A percentile compares a stretch with the other conserved stretches of the same genome.
These are phyloP conservation scores for Aspergillus kassunensis DNA, from an alignment of 495 filamentous ascomycete genomes.

Conservation along the genomic window DNA sequence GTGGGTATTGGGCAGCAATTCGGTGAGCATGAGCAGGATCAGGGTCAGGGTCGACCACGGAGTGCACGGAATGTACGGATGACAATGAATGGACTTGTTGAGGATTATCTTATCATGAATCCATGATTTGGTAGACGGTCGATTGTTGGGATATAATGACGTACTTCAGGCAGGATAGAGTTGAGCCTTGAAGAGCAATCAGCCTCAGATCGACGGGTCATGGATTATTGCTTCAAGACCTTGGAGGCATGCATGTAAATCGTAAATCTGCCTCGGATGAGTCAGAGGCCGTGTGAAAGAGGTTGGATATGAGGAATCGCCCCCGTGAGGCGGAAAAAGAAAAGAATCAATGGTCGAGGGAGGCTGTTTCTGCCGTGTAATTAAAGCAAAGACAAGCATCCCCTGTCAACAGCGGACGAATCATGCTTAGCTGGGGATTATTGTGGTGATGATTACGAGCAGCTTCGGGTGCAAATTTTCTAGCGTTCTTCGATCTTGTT, in stretches of 20 bases:
- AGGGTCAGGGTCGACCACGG: not conserved
- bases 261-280: not conserved
- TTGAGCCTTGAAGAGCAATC: conserved; percentile 12
- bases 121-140: not conserved
- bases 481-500: conserved; percentile 22
- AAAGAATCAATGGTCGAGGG: conserved; percentile 11
- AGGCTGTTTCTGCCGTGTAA: conserved; percentile 6
- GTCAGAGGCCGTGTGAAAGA: too few species aligned
- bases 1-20: conserved; percentile 5
- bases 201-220: conserved; percentile 12
- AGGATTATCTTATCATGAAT: not conserved
- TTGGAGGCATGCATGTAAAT: not conserved
- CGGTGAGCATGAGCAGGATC: not conserved
- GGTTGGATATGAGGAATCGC: not conserved
- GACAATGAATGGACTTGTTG: not conserved
- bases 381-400: conserved; percentile 10
- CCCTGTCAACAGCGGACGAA: conserved; percentile 10
- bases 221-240: too few species aligned
- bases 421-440: not conserved
- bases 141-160: conserved; percentile 13
- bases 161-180: conserved; percentile 2
- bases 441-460: not conserved
- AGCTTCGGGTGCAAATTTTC: conserved; percentile 17
- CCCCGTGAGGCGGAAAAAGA: conserved; percentile 3
- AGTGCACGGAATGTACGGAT: not conserved